Conservation (phyloP, 768 basidiomycete species). For the Cystofilobasidium capitatum region DNA sequence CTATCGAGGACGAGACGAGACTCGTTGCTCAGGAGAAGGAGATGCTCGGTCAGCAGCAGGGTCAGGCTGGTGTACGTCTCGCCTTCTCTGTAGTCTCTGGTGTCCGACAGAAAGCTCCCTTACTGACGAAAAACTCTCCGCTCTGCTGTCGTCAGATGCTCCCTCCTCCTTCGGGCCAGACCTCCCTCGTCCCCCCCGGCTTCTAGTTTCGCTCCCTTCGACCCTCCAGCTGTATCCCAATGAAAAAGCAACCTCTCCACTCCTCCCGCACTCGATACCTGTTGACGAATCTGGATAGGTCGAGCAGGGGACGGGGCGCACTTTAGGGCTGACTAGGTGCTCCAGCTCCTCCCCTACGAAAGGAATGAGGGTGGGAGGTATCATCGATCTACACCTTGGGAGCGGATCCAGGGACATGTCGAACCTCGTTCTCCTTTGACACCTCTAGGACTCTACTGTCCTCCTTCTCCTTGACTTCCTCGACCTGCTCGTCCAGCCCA, state of each 20-base stretch:
- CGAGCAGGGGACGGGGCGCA: background rate
- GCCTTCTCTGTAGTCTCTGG: background rate
- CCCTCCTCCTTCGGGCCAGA: slow-evolving; percentile 46
- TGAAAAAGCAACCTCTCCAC: background rate
- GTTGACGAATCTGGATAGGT: too few relatives aligned
- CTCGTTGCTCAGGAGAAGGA: slow-evolving; percentile 90
- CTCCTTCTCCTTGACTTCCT: background rate
- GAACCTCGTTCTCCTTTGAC: slow-evolving; percentile 3
- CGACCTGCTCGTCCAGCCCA: slow-evolving; percentile 14
- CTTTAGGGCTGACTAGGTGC: too few relatives aligned
- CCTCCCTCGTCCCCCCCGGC: slow-evolving; percentile 65
- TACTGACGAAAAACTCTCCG: background rate
- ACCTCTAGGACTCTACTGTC: slow-evolving; percentile 8
- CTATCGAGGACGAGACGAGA: slow-evolving; percentile 92
- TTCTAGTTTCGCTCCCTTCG: slow-evolving; percentile 48
- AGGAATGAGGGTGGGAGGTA: too few relatives aligned
- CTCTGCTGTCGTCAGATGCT: slow-evolving; percentile 52
- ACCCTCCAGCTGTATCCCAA: background rate
- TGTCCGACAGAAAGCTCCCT: background rate
- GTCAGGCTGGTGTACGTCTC: slow-evolving; percentile 68
- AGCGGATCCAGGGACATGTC: slow-evolving; percentile 21
- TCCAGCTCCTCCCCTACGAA: too few relatives aligned
- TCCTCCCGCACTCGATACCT: too few relatives aligned
- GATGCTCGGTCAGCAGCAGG: slow-evolving; percentile 83
- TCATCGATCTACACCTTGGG: background rate